Evolutionary conservation across 345 rosid genomes (phyloP), one percentile per base, ranked within the genome.

Genomic region (Gossypium raimondii): DNA sequence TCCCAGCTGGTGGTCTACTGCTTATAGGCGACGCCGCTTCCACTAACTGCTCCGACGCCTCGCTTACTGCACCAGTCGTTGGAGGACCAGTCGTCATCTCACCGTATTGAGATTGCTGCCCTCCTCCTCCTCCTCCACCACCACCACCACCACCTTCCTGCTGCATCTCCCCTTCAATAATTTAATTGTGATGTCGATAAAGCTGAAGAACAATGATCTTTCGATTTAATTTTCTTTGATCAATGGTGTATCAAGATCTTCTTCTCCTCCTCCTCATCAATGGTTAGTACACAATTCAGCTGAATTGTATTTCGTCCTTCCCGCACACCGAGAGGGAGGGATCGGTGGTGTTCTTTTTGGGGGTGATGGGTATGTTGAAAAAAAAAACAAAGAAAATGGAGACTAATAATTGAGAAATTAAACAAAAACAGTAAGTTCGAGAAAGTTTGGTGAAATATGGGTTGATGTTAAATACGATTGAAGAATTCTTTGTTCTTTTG

Each of bases 1-100:
- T 84, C 51, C 78, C 69, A 12, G 78, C 45, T 1, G 98, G 98
- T 24, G 97, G 96, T 80, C 98, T 81, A 85, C 97, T 90, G 82
- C 94, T 90, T 67, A 93, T 93, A 20, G 98, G 98, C 3, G 98
- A 90, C 61, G 98, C 97, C 67, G 87, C 91, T 74, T 93, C 97
- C 50, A 58, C 63, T 58, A 84, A 78, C 73, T 84, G 86, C 64
- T 81, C 81, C 69, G 77, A 68, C 79, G 81, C 79, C 34, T 70
- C 79, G 56, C 50, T 59, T 24, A 75, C 67, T 56, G 73, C 52
- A 66, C 80, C 29, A 10, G 81, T 55, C 62, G 68, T 10, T 51
- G 67, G 67, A 58, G 27, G 17, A 53, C 73, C 52, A 20, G 27
- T 9, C 62, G 27, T 9, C 62, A 63, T 78, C 65, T 76, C 83